Evolutionary conservation across 257 asterid species (phyloP).

Genomic region (Solanum bulbocastanum): DNA sequence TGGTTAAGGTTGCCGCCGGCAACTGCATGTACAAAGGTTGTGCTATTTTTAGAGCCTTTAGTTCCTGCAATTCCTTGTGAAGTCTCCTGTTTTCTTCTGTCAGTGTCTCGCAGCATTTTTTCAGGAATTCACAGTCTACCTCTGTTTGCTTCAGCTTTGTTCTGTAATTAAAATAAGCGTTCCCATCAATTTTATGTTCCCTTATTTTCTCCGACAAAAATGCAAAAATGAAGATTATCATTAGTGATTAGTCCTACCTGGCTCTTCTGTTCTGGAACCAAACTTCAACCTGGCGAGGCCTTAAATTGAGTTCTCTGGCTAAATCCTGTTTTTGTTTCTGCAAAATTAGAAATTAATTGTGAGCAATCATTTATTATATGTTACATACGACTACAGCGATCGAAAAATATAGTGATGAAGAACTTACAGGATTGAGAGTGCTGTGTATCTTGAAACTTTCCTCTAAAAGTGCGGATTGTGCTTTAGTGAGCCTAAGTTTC

Average conservation of each 20-base stretch:
- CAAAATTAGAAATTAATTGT: not conserved
- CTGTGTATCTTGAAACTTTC: conserved; percentile 51
- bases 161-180: conserved; percentile 13
- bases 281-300: conserved; percentile 82
- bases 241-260: conserved; percentile 25
- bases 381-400: too few species aligned
- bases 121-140: conserved; percentile 83
- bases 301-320: conserved; percentile 49
- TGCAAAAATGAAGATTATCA: not conserved
- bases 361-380: too few species aligned
- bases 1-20: conserved; percentile 59
- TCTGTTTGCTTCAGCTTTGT: conserved; percentile 97
- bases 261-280: conserved; percentile 89
- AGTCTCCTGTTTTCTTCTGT: conserved; percentile 87
- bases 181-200: not conserved
- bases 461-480: conserved; percentile 54
- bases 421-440: conserved; percentile 53
- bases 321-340: conserved; percentile 74
- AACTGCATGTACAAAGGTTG: conserved; percentile 78
- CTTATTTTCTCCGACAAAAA: not conserved
- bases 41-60: conserved; percentile 60
- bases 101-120: conserved; percentile 81
- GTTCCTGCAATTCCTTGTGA: conserved; percentile 80
- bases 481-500: conserved; percentile 50
- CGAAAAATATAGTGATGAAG: not conserved